A percentile compares a stretch with the other conserved stretches of the same genome.
These are phyloP conservation scores for Huntiella savannae DNA, from an alignment of 2,329 filamentous ascomycete species.

Conservation along the genomic window DNA sequence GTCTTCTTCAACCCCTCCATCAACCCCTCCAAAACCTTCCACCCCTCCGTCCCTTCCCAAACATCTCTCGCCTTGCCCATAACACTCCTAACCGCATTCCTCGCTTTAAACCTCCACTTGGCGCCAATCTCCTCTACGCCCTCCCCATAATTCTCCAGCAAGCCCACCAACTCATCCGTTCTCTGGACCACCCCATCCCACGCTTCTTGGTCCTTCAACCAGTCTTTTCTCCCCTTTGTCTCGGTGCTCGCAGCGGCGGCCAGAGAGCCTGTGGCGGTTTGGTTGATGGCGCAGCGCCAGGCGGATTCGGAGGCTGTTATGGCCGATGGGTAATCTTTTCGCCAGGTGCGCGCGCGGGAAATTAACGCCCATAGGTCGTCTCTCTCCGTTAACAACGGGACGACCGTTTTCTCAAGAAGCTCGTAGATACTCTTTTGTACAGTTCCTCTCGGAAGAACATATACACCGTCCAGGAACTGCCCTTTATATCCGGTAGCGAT, in stretches of 20 bases:
- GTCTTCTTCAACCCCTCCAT: constrained; percentile 32
- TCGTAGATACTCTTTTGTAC: constrained; percentile 44
- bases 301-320: constrained; percentile 75
- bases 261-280: constrained; percentile 28
- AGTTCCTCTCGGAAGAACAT: constrained; percentile 31
- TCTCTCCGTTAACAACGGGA: constrained; percentile 68
- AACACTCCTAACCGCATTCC: constrained; percentile 66
- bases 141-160: constrained; percentile 61
- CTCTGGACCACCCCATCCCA: constrained; percentile 59
- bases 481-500: constrained; percentile 21
- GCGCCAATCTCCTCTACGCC: constrained; percentile 49
- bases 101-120: constrained; percentile 76
- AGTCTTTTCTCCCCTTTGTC: constrained; percentile 15
- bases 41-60: constrained; percentile 63
- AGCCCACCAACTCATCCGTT: constrained; percentile 64
- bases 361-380: constrained; percentile 61
- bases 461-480: constrained; percentile 15
- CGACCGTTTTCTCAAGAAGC: constrained; percentile 54
- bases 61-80: constrained; percentile 61
- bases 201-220: constrained; percentile 35
- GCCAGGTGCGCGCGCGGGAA: constrained; percentile 53
- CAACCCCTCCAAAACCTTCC: constrained; percentile 38
- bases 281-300: constrained; percentile 52
- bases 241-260: constrained; percentile 20
- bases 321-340: constrained; percentile 48